Conservation (phyloP, 1,284 basidiomycete genomes). For the Salmacisia buchloeana region DNA sequence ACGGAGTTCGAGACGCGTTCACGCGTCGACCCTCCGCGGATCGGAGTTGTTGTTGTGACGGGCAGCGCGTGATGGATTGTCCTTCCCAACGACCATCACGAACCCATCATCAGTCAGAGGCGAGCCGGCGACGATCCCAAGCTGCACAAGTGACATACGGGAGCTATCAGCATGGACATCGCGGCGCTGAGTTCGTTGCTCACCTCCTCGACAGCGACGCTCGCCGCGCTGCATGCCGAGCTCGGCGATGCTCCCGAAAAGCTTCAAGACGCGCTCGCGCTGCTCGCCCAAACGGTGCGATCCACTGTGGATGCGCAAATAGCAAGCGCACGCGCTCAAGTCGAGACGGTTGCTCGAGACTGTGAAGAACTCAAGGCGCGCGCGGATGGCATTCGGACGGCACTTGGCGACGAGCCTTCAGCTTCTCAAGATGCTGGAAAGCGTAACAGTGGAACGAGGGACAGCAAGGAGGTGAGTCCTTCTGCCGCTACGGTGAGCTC, state of each 20-base stretch:
- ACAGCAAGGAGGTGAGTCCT: background rate
- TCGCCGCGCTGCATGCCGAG: conserved; percentile 31
- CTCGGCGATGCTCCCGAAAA: conserved; percentile 39
- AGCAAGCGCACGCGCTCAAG: conserved; percentile 29
- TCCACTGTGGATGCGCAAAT: conserved; percentile 43
- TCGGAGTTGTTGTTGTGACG: too few relatives aligned
- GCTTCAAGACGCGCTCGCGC: conserved; percentile 31
- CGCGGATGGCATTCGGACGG: background rate
- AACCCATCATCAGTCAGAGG: background rate
- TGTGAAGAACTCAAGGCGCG: conserved; percentile 20
- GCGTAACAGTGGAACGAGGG: background rate
- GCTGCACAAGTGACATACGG: too few relatives aligned
- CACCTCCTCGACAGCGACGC: conserved; percentile 31
- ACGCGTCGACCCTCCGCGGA: too few relatives aligned
- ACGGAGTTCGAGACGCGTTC: too few relatives aligned
- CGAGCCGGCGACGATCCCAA: too few relatives aligned
- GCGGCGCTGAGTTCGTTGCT: conserved; percentile 34
- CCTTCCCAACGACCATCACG: too few relatives aligned
- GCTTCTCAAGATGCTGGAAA: background rate
- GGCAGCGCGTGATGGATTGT: too few relatives aligned
- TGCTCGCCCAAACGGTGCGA: conserved; percentile 37
- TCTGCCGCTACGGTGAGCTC: background rate
- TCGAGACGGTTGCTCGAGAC: conserved; percentile 25
- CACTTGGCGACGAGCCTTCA: background rate
- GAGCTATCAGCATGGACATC: conserved; percentile 30